phyloP scores from a whole-genome alignment of 2,329 filamentous ascomycete genomes.

The Fusarium lyarnte region DNA sequence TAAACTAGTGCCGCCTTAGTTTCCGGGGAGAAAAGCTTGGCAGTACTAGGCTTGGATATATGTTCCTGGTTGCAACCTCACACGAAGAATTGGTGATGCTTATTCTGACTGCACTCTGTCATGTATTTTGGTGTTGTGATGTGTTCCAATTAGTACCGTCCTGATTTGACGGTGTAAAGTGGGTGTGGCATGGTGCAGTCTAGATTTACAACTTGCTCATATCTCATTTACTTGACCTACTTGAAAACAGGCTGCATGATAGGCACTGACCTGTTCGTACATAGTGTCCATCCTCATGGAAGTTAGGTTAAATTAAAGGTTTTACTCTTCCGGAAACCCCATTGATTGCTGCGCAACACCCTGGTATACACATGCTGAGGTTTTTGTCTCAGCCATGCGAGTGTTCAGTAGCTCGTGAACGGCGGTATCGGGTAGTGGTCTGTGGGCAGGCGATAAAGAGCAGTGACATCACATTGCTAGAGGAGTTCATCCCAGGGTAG shows the following conservation, averaged over 20 bases:
- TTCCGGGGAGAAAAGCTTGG: conserved; percentile 36
- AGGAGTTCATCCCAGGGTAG: not conserved
- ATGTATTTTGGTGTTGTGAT: not conserved
- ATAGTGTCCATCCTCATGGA: not conserved
- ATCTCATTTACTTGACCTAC: conserved; percentile 6
- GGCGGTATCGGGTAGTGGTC: not conserved
- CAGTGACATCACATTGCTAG: conserved; percentile 6
- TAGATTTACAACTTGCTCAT: conserved; percentile 4
- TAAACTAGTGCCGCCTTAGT: conserved; percentile 28
- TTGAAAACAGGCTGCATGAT: not conserved
- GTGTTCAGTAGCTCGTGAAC: not conserved
- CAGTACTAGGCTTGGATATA: conserved; percentile 25
- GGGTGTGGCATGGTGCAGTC: conserved; percentile 8
- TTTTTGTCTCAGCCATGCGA: conserved; percentile 3
- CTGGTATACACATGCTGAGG: not conserved
- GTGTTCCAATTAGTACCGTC: not conserved
- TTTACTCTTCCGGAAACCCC: not conserved
- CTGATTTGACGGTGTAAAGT: not conserved
- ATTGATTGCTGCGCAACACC: not conserved
- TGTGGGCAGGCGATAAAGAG: conserved; percentile 3
- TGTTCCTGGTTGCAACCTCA: conserved; percentile 17
- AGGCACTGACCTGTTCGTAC: not conserved
- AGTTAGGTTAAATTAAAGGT: not conserved
- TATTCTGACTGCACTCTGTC: not conserved
- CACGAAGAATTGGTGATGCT: not conserved